A percentile compares a stretch with the other conserved stretches of the same genome.
phyloP scores from a whole-genome alignment of 768 basidiomycete genomes.

The Kwoniella pini region DNA sequence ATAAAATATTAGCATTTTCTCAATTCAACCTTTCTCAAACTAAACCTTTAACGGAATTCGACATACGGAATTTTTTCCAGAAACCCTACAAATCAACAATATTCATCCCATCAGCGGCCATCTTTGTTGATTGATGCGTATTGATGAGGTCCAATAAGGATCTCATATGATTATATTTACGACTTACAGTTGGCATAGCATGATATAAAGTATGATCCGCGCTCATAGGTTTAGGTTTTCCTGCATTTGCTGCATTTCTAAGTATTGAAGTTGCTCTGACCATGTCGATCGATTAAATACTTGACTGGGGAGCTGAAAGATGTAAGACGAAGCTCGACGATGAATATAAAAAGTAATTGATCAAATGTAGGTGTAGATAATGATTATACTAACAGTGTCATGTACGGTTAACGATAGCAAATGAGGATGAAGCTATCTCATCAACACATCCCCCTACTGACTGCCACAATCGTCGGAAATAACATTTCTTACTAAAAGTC shows the following conservation, averaged over 20 bases:
- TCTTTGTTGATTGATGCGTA: too few species aligned
- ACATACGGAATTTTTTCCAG: constrained; percentile 94
- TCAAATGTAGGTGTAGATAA: too few species aligned
- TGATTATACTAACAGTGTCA: background rate
- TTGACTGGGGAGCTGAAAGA: background rate
- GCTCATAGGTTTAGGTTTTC: constrained; percentile 54
- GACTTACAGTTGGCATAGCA: constrained; percentile 48
- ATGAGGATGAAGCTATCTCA: constrained; percentile 14
- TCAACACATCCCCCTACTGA: background rate
- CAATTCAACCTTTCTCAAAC: background rate
- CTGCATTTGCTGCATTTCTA: constrained; percentile 39
- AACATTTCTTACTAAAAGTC: background rate
- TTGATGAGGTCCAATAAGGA: too few species aligned
- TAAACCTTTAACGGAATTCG: background rate
- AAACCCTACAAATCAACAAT: constrained; percentile 76
- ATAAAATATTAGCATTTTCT: constrained; percentile 10
- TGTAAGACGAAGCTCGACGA: background rate
- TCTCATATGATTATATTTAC: background rate
- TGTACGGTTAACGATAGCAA: constrained; percentile 7
- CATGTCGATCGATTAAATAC: constrained; percentile 4
- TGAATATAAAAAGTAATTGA: background rate
- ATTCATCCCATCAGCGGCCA: too few species aligned
- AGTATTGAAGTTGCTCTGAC: constrained; percentile 31
- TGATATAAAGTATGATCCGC: constrained; percentile 91
- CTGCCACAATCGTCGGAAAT: background rate